phyloP scores from a whole-genome alignment of 306 rosid genomes.

The cucumber (Cucumis sativus) region Cucumber_9930_V3 NC_026657.2:15545001-15545500 shows the following conservation, averaged over 20 bases:
- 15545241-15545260: constrained; percentile 79
- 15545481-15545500: neutral
- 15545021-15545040: constrained; percentile 70
- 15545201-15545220: constrained; percentile 91
- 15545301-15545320: neutral
- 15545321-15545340: neutral
- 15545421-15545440: constrained; percentile 11
- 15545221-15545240: constrained; percentile 91
- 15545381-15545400: neutral
- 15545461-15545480: constrained; percentile 3
- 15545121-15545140: neutral
- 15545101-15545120: neutral
- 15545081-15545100: constrained; percentile 2
- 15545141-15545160: neutral
- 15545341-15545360: neutral
- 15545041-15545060: constrained; percentile 62
- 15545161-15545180: constrained; percentile 40
- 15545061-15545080: constrained; percentile 32
- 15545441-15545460: neutral
- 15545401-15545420: neutral
- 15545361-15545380: neutral
- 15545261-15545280: constrained; percentile 9
- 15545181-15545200: constrained; percentile 69
- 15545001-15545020: constrained; percentile 72
- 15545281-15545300: neutral